phyloP scores from a whole-genome alignment of 495 filamentous ascomycete species.

The Trichocladium uniseriatum region DNA sequence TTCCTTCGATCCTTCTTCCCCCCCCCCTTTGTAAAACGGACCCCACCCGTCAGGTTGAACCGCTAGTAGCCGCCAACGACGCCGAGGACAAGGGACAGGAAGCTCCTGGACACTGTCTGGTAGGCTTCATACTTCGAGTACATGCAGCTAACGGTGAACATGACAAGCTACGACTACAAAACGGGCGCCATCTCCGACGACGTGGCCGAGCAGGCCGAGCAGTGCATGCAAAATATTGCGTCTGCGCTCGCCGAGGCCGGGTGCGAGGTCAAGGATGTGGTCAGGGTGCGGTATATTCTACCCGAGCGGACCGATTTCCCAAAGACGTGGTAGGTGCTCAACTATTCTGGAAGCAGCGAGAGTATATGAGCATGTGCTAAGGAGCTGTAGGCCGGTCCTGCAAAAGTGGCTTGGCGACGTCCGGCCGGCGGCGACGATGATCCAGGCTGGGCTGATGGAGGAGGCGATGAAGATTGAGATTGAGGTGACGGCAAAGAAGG shows the following conservation, averaged over 20 bases:
- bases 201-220: constrained; percentile 29
- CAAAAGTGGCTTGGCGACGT: constrained; percentile 29
- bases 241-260: constrained; percentile 26
- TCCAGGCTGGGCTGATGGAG: constrained; percentile 32
- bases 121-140: no score
- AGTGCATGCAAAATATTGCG: constrained; percentile 27
- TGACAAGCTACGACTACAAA: constrained; percentile 32
- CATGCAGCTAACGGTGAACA: no score
- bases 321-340: constrained; percentile 16
- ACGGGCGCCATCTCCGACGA: constrained; percentile 23
- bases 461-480: constrained; percentile 36
- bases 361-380: not conserved
- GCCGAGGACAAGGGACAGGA: no score
- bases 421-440: constrained; percentile 35
- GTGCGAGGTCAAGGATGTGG: constrained; percentile 25
- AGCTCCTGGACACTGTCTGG: no score
- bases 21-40: not conserved
- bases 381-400: constrained; percentile 21
- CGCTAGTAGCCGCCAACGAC: no score
- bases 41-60: no score
- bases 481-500: constrained; percentile 31
- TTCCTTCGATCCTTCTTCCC: not conserved
- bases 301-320: constrained; percentile 28
- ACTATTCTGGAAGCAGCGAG: no score
- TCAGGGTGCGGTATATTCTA: constrained; percentile 32